phyloP scores from a whole-genome alignment of 1,284 basidiomycete genomes.

The Cerrena zonata region DNA sequence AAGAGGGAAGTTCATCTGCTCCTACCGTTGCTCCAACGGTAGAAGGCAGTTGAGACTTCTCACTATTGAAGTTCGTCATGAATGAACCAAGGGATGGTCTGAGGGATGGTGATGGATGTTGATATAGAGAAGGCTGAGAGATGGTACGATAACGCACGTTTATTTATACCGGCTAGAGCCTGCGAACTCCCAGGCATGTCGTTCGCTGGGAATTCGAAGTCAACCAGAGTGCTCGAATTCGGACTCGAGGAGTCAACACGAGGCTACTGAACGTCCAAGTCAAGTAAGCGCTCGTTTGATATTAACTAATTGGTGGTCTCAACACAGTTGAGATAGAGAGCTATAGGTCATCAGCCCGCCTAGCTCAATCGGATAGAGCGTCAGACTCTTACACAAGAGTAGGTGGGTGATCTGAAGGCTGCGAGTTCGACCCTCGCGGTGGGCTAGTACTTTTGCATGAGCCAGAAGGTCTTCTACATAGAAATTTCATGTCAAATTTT shows the following conservation, averaged over 20 bases:
- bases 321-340: too few species aligned
- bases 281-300: not conserved
- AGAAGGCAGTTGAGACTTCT: not conserved
- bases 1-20: too few species aligned
- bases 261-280: not conserved
- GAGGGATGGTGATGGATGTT: not conserved
- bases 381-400: constrained; percentile 9
- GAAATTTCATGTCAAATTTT: too few species aligned
- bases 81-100: too few species aligned
- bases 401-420: not conserved
- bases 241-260: too few species aligned
- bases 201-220: too few species aligned
- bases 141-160: not conserved
- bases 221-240: too few species aligned
- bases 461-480: not conserved
- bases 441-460: not conserved
- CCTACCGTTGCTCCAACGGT: not conserved
- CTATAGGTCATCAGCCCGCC: too few species aligned
- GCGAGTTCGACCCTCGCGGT: not conserved
- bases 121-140: not conserved
- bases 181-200: not conserved
- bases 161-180: not conserved
- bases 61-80: not conserved
- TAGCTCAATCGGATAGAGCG: constrained; percentile 13
- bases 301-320: too few species aligned